phyloP scores from a whole-genome alignment of 2,329 filamentous ascomycete species.

The Dissoconium aciculare region DNA sequence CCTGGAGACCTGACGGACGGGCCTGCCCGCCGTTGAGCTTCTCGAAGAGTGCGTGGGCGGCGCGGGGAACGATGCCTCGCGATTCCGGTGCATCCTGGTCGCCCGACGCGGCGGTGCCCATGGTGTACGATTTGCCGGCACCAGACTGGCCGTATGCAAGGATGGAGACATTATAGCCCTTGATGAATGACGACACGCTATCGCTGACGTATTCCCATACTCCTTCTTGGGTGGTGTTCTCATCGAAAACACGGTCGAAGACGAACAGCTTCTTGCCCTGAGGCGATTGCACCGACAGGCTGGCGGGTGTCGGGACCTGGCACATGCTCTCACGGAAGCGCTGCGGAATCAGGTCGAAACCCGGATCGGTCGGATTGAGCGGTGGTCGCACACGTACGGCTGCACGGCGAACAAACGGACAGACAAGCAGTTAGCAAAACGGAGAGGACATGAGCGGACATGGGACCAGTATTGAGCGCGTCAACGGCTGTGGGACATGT shows the following conservation, averaged over 20 bases:
- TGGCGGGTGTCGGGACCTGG: constrained; percentile 74
- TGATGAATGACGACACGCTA: constrained; percentile 75
- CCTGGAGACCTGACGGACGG: constrained; percentile 52
- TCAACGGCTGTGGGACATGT: no score
- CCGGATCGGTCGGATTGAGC: constrained; percentile 68
- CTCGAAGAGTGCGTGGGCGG: constrained; percentile 74
- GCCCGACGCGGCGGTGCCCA: constrained; percentile 80
- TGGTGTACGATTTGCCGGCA: constrained; percentile 94
- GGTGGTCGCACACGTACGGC: constrained; percentile 87
- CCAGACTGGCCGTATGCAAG: constrained; percentile 95
- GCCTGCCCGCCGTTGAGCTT: constrained; percentile 56
- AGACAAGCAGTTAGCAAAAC: no score
- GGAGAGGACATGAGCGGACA: no score
- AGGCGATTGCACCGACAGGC: constrained; percentile 72
- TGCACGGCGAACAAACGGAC: no score
- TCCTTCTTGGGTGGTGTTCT: constrained; percentile 71
- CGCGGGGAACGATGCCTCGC: constrained; percentile 88
- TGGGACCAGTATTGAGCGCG: no score
- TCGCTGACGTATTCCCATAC: constrained; percentile 90
- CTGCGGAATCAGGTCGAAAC: constrained; percentile 87
- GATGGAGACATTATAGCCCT: constrained; percentile 97
- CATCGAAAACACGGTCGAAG: constrained; percentile 85
- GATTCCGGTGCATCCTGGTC: constrained; percentile 34
- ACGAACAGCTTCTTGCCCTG: constrained; percentile 91
- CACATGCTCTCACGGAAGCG: constrained; percentile 88